Base-by-base conservation (phyloP, 2,329 filamentous ascomycete genomes). In the Exophiala phaeomuriformis region DNA sequence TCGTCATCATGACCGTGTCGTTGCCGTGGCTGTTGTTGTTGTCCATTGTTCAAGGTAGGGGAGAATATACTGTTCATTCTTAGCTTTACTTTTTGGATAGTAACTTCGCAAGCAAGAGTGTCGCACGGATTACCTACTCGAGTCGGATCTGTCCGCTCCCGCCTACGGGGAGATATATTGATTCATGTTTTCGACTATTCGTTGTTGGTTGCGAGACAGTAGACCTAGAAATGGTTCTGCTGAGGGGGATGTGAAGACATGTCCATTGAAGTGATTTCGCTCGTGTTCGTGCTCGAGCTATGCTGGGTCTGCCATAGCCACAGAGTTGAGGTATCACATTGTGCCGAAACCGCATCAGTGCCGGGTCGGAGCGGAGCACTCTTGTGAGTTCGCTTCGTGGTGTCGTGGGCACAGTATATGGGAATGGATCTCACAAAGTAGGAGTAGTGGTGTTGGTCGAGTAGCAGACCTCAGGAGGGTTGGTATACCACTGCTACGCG, bases 151-250 rank as follows among this genome's bases (percentile, higher is more conserved):
- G 35, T 6, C 53, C 48, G 28, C 45, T 44, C 9, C 54, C 39
- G 6, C 57, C 57, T 4, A 59, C 47, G 9, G 51, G 53, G 47
- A 59, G 28, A 3, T 54, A 41, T 31, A 59, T 44, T 4, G 39
- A 45, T 29, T 51, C 40, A 31, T 53, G 37, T 19, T 49, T 43
- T 42, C 48, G 46, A 32, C 32, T 2, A 12, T 36, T 3, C 28
- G 8, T 7, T 28, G 12, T 12, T 5, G 35, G 9, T 4, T 19
- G 19, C 5, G 55, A 53, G 8, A 29, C 44, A 28, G 32, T n/a
- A 8, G 28, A 30, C 32, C 42, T 45, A 29, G 28, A 29, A 8
- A 12, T 5, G 37, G 19, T n/a, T 5, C 19, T 5, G 19, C 37
- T 36, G 33, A 19, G 19, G 19, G 19, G 19, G 19, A 35, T 35